phyloP scores from a whole-genome alignment of 2,329 filamentous ascomycete genomes.

The Talaromyces sp. region DNA sequence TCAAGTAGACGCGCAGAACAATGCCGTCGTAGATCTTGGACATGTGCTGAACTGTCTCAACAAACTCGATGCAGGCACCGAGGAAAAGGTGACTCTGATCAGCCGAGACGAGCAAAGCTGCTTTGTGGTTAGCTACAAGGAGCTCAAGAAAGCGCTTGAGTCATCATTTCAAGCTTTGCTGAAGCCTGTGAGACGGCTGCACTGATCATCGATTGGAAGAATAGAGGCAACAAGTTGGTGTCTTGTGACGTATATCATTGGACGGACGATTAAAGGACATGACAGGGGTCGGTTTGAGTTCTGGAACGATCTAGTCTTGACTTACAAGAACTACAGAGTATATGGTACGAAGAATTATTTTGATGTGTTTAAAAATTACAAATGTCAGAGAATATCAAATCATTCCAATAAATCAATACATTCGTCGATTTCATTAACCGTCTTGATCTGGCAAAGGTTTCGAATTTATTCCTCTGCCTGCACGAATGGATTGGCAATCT shows the following conservation, averaged over 20 bases:
- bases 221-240: neutral
- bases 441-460: neutral
- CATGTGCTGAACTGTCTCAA: slow-evolving; percentile 85
- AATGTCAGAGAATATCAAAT: slow-evolving; percentile 9
- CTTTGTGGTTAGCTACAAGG: slow-evolving; percentile 85
- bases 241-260: neutral
- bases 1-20: slow-evolving; percentile 80
- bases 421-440: slow-evolving; percentile 6
- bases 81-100: slow-evolving; percentile 80
- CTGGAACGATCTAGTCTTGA: slow-evolving; percentile 8
- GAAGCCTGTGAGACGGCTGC: slow-evolving; percentile 40
- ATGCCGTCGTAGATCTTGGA: slow-evolving; percentile 78
- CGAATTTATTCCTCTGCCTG: slow-evolving; percentile 62
- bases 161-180: slow-evolving; percentile 59
- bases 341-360: slow-evolving; percentile 6
- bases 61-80: slow-evolving; percentile 84
- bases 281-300: neutral
- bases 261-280: neutral
- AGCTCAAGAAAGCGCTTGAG: slow-evolving; percentile 68
- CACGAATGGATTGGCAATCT: slow-evolving; percentile 91
- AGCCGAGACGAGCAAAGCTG: slow-evolving; percentile 88
- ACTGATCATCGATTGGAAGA: slow-evolving; percentile 20
- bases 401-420: slow-evolving; percentile 6
- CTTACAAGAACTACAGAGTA: slow-evolving; percentile 10
- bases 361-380: slow-evolving; percentile 4